A percentile compares a stretch with the other conserved stretches of the same genome.
phyloP scores from a whole-genome alignment of 2,329 filamentous ascomycete species.

The Rhinocladiella similis region DNA sequence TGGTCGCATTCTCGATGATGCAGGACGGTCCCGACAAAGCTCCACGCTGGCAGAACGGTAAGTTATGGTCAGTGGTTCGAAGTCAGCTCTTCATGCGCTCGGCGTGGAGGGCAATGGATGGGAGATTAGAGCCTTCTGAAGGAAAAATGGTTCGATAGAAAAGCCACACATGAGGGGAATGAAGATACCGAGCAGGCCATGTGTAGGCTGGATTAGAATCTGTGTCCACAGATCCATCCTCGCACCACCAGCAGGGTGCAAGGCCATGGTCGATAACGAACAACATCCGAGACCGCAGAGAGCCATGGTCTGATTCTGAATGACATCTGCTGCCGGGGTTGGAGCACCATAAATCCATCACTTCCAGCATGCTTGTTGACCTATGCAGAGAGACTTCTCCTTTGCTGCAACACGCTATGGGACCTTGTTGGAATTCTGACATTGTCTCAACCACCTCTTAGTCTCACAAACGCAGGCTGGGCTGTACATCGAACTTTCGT shows the following conservation, averaged over 20 bases:
- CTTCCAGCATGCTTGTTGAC: neutral
- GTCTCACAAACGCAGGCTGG: too few species aligned
- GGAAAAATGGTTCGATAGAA: neutral
- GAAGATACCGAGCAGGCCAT: neutral
- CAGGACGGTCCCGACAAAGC: neutral
- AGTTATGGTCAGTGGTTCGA: too few species aligned
- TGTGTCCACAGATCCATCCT: slow-evolving; percentile 8
- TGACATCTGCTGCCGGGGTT: slow-evolving; percentile 7
- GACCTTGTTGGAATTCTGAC: neutral
- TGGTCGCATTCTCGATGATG: slow-evolving; percentile 5
- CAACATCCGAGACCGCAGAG: slow-evolving; percentile 6
- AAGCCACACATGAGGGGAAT: neutral
- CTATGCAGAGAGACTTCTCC: neutral
- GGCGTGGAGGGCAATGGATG: neutral
- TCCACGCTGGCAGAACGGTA: too few species aligned
- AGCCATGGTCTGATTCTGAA: slow-evolving; percentile 5
- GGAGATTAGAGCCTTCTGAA: neutral
- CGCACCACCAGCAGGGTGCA: slow-evolving; percentile 6
- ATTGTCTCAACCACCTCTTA: neutral
- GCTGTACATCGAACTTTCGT: neutral
- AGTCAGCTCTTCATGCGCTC: neutral
- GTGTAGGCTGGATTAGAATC: neutral
- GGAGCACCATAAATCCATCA: neutral
- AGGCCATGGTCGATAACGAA: neutral
- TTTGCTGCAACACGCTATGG: neutral